Evolutionary conservation across 1,284 basidiomycete genomes (phyloP).

Genomic region (Mixia osmundae): DNA sequence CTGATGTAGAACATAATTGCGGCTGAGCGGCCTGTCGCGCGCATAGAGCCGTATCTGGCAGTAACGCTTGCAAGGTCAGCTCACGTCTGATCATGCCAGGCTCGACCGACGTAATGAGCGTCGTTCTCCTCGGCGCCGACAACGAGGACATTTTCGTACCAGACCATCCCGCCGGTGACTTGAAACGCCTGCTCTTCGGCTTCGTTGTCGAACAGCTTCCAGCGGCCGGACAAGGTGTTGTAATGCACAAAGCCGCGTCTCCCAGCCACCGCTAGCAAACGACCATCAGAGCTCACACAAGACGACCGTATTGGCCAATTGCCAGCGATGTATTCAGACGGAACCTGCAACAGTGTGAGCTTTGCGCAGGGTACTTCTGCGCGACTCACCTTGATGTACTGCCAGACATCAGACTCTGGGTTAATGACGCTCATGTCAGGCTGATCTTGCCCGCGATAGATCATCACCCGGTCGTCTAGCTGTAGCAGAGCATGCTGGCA

Average conservation of each 20-base stretch:
- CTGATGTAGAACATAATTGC: constrained; percentile 58
- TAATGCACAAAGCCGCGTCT: constrained; percentile 79
- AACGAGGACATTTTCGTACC: constrained; percentile 92
- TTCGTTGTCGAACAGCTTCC: constrained; percentile 70
- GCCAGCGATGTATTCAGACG: constrained; percentile 57
- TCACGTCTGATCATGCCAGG: not conserved
- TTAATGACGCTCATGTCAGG: constrained; percentile 96
- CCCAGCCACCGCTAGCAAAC: constrained; percentile 80
- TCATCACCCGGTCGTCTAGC: constrained; percentile 74
- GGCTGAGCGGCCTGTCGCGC: constrained; percentile 74
- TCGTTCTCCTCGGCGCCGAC: constrained; percentile 62
- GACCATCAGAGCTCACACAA: constrained; percentile 69
- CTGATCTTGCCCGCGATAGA: constrained; percentile 93
- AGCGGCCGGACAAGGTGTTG: constrained; percentile 73
- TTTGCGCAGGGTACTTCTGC: constrained; percentile 6
- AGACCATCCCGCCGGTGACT: constrained; percentile 75
- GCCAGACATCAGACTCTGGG: constrained; percentile 96
- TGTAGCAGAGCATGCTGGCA: constrained; percentile 85
- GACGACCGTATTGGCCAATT: constrained; percentile 95
- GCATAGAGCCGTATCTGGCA: constrained; percentile 72
- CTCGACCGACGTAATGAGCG: too few species aligned
- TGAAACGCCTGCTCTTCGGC: constrained; percentile 72
- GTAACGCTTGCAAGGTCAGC: not conserved
- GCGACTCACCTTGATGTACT: constrained; percentile 53
- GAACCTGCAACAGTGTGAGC: constrained; percentile 33